phyloP scores from a whole-genome alignment of 345 rosid species.

The Linum tenue region DNA sequence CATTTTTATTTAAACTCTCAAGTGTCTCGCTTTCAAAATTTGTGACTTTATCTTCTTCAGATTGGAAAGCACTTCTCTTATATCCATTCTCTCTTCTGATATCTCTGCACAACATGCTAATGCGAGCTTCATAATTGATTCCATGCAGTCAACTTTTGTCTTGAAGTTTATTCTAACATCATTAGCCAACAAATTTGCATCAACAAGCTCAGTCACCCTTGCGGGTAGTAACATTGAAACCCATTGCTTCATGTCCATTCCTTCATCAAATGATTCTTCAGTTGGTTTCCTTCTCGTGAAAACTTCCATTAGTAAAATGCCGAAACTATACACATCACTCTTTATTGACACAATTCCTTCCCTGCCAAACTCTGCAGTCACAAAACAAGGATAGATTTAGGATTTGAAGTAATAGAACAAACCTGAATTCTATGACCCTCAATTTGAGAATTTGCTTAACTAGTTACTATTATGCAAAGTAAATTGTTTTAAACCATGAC shows the following conservation, averaged over 20 bases:
- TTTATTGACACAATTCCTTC: conserved; percentile 6
- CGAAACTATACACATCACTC: conserved; percentile 13
- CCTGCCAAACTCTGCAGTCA: conserved; percentile 11
- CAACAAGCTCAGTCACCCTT: conserved; percentile 1
- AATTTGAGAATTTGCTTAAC: neutral
- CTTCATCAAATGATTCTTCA: conserved; percentile 11
- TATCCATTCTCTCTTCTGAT: conserved; percentile 9
- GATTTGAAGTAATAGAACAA: too few relatives aligned
- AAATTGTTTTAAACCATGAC: too few relatives aligned
- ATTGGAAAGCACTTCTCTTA: neutral
- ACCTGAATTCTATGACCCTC: neutral
- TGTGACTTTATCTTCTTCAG: conserved; percentile 5
- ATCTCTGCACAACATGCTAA: conserved; percentile 11
- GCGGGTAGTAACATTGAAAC: neutral
- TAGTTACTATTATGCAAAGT: neutral
- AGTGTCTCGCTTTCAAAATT: too few relatives aligned
- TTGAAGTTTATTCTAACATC: neutral
- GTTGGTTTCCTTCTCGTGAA: conserved; percentile 11
- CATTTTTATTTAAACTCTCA: too few relatives aligned
- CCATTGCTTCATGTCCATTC: conserved; percentile 11
- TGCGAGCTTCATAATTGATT: neutral
- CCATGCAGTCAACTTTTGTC: neutral
- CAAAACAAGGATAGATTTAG: too few relatives aligned
- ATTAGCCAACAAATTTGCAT: conserved; percentile 3
- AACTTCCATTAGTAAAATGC: conserved; percentile 11